Evolutionary conservation across 2,329 filamentous ascomycete species (phyloP).

Genomic region (Colletotrichum endophyticum): DNA sequence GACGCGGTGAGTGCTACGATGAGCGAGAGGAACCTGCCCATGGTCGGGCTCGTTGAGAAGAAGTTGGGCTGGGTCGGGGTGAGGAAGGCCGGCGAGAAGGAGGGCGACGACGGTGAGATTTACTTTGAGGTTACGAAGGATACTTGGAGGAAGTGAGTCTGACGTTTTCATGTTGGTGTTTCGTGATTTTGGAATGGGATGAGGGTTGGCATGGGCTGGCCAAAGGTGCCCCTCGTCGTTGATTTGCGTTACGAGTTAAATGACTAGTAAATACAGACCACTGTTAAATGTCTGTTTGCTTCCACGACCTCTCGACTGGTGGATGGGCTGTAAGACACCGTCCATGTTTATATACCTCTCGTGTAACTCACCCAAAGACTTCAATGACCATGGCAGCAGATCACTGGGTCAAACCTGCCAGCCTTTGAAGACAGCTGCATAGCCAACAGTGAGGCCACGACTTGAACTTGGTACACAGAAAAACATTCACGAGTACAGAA

Average conservation of each 20-base stretch:
- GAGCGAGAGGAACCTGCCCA: constrained; percentile 25
- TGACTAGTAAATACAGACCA: background rate
- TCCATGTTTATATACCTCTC: background rate
- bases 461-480: background rate
- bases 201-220: background rate
- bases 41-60: constrained; percentile 25
- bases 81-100: background rate
- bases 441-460: background rate
- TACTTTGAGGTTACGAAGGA: constrained; percentile 28
- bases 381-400: background rate
- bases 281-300: background rate
- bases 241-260: background rate
- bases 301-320: background rate
- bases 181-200: background rate
- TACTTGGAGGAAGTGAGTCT: constrained; percentile 18
- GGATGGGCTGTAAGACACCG: background rate
- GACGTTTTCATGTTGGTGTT: background rate
- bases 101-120: constrained; percentile 21
- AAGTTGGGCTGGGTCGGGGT: constrained; percentile 27
- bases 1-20: constrained; percentile 31
- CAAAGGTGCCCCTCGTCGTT: background rate
- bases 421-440: background rate
- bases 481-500: background rate
- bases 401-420: background rate
- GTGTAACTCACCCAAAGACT: background rate